A percentile compares a stretch with the other conserved stretches of the same genome.
Evolutionary conservation across 768 basidiomycete genomes (phyloP).

Genomic region (Tephrocybe sp.): DNA sequence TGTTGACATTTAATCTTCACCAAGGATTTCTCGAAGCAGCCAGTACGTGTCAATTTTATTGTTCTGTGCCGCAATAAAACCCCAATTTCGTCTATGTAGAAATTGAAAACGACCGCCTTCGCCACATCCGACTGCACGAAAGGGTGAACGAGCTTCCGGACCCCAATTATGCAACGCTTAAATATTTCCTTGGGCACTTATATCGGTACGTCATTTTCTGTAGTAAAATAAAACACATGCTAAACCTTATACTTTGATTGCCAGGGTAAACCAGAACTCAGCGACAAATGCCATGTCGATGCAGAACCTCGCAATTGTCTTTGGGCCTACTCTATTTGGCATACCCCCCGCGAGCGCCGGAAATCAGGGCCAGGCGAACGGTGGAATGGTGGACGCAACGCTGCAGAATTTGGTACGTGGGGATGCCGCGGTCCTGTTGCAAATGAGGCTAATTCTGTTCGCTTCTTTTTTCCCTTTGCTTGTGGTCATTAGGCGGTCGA

Average conservation of each 20-base stretch:
- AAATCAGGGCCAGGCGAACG: slow-evolving; percentile 44
- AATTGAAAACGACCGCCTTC: slow-evolving; percentile 91
- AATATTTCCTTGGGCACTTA: slow-evolving; percentile 93
- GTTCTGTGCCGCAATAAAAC: no score
- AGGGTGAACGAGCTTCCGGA: slow-evolving; percentile 98
- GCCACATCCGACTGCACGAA: slow-evolving; percentile 95
- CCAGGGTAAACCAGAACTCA: slow-evolving; percentile 75
- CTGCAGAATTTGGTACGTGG: slow-evolving; percentile 67
- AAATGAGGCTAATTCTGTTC: neutral
- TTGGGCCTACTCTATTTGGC: slow-evolving; percentile 97
- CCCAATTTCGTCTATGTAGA: slow-evolving; percentile 48
- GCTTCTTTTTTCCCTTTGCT: slow-evolving; percentile 6
- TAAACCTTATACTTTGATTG: neutral
- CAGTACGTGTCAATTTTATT: slow-evolving; percentile 60
- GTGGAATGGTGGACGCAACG: slow-evolving; percentile 67
- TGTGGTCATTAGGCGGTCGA: slow-evolving; percentile 73
- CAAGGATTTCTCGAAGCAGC: slow-evolving; percentile 95
- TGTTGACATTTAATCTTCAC: slow-evolving; percentile 82
- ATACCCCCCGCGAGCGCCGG: slow-evolving; percentile 41
- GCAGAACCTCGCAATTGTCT: slow-evolving; percentile 93
- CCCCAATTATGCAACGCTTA: slow-evolving; percentile 97
- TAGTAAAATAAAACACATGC: neutral
- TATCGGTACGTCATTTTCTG: slow-evolving; percentile 59
- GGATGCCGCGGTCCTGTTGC: slow-evolving; percentile 4
- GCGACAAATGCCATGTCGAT: slow-evolving; percentile 88